Evolutionary conservation across 176 grass and related monocot genomes (phyloP).

Genomic region (Panicum miliaceum): DNA sequence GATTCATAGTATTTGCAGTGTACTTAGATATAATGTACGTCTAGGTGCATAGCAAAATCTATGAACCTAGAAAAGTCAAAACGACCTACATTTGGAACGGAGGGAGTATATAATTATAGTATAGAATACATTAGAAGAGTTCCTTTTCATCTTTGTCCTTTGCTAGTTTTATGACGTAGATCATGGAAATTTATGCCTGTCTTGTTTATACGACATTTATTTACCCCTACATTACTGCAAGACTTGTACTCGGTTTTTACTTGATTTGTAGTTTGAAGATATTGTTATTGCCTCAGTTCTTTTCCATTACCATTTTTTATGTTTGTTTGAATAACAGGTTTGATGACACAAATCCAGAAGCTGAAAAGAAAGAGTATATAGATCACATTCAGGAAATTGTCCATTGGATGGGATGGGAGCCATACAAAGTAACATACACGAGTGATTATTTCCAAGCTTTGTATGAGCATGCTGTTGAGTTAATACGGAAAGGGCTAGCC

Average conservation of each 20-base stretch:
- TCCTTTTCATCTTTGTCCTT: not conserved
- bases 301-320: slow-evolving; percentile 15
- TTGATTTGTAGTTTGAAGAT: slow-evolving; percentile 10
- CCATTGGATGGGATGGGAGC: slow-evolving; percentile 92
- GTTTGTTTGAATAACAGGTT: slow-evolving; percentile 67
- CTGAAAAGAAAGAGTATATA: slow-evolving; percentile 97
- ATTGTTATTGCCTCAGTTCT: not conserved
- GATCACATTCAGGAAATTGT: slow-evolving; percentile 96
- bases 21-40: too few relatives aligned
- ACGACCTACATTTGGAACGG: too few relatives aligned
- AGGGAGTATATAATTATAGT: slow-evolving; percentile 5
- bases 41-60: too few relatives aligned
- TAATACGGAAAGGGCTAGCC: slow-evolving; percentile 84
- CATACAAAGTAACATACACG: slow-evolving; percentile 96
- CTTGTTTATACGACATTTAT: not conserved
- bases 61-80: too few relatives aligned
- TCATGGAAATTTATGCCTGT: slow-evolving; percentile 3
- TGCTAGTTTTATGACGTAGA: slow-evolving; percentile 9
- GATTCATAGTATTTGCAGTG: too few relatives aligned
- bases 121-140: not conserved
- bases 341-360: slow-evolving; percentile 99
- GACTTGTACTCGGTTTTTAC: not conserved
- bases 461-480: slow-evolving; percentile 85
- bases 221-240: not conserved
- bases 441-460: slow-evolving; percentile 98